Base-by-base conservation (phyloP, 2,329 filamentous ascomycete species). In the Pseudogymnoascus sp. region DNA sequence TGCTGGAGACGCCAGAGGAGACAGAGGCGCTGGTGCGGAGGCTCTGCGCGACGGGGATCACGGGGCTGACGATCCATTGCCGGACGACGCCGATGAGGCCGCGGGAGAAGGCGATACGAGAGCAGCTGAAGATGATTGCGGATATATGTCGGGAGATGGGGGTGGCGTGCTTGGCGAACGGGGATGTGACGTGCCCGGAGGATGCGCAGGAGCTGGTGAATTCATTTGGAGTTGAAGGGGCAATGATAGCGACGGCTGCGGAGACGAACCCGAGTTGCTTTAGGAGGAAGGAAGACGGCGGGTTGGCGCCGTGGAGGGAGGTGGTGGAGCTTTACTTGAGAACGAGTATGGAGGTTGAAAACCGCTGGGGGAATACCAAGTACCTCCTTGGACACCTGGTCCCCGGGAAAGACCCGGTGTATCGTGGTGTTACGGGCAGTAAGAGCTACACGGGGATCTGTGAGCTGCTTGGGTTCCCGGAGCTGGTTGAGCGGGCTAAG, bases 41-140 rank as follows among this genome's bases (percentile, higher is more conserved):
- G 62, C 84, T 99, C 2, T 89, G 90, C 66, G 82, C 81, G 59
- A 99, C 94, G 0, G 94, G 94, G 1, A 97, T 99, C 72, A 94
- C 87, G 1, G 92, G 89, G 0, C 78, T 99, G 65, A 97, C 94
- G 0, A 84, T 99, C 0, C 94, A 99, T 77, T 99, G 94, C 75
- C 90, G 94, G 24, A 99, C 94, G 0, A 93, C 92, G 5, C 90
- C 92, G 1, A 99, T 99, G 94, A 84, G 94, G 37, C 92, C 93
- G 1, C 81, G 92, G 57, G 92, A 97, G 75, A 82, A 85, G 24
- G 94, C 93, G 2, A 91, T 97, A 63, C 84, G 94, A 15, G 87
- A 86, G 24, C 92, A 97, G 74, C 78, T 99, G 64, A 82, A 81
- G 62, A 96, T 96, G 89, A 81, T 99, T 54, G 88, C 84, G 0